phyloP scores from a whole-genome alignment of 2,329 filamentous ascomycete species.

The Exophiala bonariae region DNA sequence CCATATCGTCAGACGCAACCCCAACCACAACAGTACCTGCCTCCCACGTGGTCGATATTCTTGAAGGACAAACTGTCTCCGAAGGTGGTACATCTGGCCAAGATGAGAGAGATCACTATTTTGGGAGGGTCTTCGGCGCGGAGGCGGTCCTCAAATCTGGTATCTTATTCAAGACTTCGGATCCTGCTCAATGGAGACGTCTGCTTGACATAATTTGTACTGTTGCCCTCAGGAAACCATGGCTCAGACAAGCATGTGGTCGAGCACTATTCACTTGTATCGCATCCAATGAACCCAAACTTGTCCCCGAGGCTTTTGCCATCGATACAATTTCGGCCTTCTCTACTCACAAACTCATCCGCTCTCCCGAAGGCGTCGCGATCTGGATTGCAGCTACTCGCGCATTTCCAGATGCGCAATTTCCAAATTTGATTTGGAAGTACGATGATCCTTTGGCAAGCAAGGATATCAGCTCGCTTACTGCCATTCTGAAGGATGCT shows the following conservation, averaged over 20 bases:
- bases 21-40: slow-evolving; percentile 5
- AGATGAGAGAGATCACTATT: slow-evolving; percentile 81
- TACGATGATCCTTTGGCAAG: slow-evolving; percentile 69
- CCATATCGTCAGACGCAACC: slow-evolving; percentile 42
- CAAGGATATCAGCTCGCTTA: slow-evolving; percentile 67
- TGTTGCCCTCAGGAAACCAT: slow-evolving; percentile 77
- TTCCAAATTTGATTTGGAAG: slow-evolving; percentile 72
- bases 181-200: slow-evolving; percentile 52
- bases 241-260: slow-evolving; percentile 85
- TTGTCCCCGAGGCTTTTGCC: slow-evolving; percentile 47
- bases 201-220: slow-evolving; percentile 73
- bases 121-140: slow-evolving; percentile 83
- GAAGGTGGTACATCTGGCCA: slow-evolving; percentile 58
- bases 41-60: slow-evolving; percentile 49
- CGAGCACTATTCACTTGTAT: slow-evolving; percentile 64
- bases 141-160: slow-evolving; percentile 81
- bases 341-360: slow-evolving; percentile 64
- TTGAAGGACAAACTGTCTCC: slow-evolving; percentile 53
- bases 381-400: slow-evolving; percentile 76
- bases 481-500: slow-evolving; percentile 75
- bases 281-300: not conserved
- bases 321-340: slow-evolving; percentile 65
- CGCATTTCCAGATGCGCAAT: slow-evolving; percentile 62
- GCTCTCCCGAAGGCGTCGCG: slow-evolving; percentile 84
- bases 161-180: slow-evolving; percentile 62